Conservation (phyloP, 805 yeast species). For the Cyberlindnera veronae region DNA sequence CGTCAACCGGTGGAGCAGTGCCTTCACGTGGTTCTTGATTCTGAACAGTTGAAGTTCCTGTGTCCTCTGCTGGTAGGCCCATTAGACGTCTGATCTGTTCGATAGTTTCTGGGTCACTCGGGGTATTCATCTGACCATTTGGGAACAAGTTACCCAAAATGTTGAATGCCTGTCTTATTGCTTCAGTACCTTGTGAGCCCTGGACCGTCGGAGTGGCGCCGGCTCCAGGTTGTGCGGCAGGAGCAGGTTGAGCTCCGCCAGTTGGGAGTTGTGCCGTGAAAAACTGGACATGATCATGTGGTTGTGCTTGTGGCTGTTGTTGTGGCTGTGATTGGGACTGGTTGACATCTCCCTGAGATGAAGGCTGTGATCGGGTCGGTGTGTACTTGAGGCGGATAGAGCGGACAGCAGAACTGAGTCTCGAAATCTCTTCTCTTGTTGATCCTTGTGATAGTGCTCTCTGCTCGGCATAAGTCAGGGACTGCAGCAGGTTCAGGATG, state of each 20-base stretch:
- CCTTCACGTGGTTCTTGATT: slow-evolving; percentile 1
- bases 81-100: no score
- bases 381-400: slow-evolving; percentile 8
- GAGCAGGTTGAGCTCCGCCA: no score
- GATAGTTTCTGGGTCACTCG: no score
- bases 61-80: background rate
- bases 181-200: no score
- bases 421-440: slow-evolving; percentile 6
- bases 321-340: background rate
- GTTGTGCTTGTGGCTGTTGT: background rate
- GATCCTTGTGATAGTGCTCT: slow-evolving; percentile 19
- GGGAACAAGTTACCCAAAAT: slow-evolving; percentile 5
- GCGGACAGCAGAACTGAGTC: slow-evolving; percentile 7
- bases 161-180: slow-evolving; percentile 12
- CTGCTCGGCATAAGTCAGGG: slow-evolving; percentile 17
- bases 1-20: slow-evolving; percentile 1
- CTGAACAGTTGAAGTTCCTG: background rate
- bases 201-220: no score
- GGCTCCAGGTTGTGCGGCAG: no score
- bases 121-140: background rate
- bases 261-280: background rate
- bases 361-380: background rate
- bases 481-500: slow-evolving; percentile 15
- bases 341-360: background rate
- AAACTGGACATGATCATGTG: background rate